A percentile compares a stretch with the other conserved stretches of the same genome.
Conservation (phyloP, 1,284 basidiomycete species). For the Trichosporon coremiiforme region DNA sequence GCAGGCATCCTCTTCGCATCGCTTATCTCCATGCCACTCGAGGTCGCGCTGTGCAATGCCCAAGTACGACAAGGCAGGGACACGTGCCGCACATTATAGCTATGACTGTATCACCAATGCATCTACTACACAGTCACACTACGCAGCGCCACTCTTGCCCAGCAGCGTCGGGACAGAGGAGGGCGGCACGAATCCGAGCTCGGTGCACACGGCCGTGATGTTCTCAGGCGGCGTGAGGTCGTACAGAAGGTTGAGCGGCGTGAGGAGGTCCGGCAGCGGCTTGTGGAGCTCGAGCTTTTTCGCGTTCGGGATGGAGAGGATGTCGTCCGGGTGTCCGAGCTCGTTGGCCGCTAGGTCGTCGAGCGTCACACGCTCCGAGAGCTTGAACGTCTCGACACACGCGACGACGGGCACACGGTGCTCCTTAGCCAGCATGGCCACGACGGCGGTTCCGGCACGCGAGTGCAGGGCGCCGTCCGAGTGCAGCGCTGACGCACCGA, state of each 20-base stretch:
- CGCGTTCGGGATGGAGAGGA: slow-evolving; percentile 38
- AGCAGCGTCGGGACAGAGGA: slow-evolving; percentile 60
- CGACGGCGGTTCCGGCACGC: slow-evolving; percentile 89
- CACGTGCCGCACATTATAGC: slow-evolving; percentile 69
- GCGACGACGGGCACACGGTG: slow-evolving; percentile 90
- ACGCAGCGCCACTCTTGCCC: slow-evolving; percentile 36
- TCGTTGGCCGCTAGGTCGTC: slow-evolving; percentile 98
- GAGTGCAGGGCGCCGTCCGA: slow-evolving; percentile 94
- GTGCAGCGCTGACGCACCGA: slow-evolving; percentile 91
- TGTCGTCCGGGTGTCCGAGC: slow-evolving; percentile 64
- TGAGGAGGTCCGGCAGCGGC: slow-evolving; percentile 57
- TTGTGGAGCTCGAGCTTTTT: slow-evolving; percentile 26
- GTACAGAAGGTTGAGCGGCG: slow-evolving; percentile 82
- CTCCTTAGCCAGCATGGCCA: slow-evolving; percentile 92
- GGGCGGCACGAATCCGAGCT: slow-evolving; percentile 82
- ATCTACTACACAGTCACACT: slow-evolving; percentile 1
- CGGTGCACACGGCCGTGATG: slow-evolving; percentile 94
- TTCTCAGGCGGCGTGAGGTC: slow-evolving; percentile 85
- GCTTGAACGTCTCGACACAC: slow-evolving; percentile 99
- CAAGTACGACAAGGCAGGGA: slow-evolving; percentile 72
- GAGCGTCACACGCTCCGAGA: slow-evolving; percentile 86
- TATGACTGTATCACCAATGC: slow-evolving; percentile 19
- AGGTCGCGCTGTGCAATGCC: slow-evolving; percentile 71
- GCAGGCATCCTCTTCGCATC: slow-evolving; percentile 75
- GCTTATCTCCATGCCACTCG: slow-evolving; percentile 77